Evolutionary conservation across 129 eudicot genomes (phyloP).

Genomic region (Daucus carota): DNA sequence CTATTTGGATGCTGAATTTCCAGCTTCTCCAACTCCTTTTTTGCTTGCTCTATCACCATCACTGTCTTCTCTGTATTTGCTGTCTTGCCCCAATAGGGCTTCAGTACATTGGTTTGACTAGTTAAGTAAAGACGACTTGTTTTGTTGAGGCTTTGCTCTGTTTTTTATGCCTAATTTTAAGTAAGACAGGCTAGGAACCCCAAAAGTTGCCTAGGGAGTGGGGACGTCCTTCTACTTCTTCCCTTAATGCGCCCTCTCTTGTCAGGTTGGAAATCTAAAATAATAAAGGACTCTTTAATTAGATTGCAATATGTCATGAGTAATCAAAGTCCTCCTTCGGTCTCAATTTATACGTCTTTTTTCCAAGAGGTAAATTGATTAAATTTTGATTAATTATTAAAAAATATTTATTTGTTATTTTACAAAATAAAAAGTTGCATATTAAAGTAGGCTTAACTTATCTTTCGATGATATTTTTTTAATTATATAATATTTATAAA

Average conservation of each 20-base stretch:
- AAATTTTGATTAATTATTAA: no score
- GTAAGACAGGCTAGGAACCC: neutral
- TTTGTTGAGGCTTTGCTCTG: neutral
- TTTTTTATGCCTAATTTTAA: neutral
- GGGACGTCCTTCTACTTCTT: neutral
- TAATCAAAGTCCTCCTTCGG: no score
- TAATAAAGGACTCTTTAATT: no score
- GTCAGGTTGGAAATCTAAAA: neutral
- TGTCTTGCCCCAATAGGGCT: neutral
- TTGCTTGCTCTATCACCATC: constrained; percentile 46
- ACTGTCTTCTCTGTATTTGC: neutral
- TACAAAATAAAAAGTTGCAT: no score
- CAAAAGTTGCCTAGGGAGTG: neutral
- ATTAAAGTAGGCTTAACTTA: no score
- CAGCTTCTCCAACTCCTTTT: constrained; percentile 44
- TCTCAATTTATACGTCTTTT: no score
- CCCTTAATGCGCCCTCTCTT: neutral
- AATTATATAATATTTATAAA: no score
- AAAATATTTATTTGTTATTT: no score
- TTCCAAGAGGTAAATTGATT: no score
- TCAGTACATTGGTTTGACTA: no score
- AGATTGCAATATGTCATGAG: no score
- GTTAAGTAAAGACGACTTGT: neutral
- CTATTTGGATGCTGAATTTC: constrained; percentile 51
- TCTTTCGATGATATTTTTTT: no score